These are phyloP conservation scores for Trichothecium sympodiale DNA, from an alignment of 2,329 filamentous ascomycete genomes.

Conservation along the genomic window DNA sequence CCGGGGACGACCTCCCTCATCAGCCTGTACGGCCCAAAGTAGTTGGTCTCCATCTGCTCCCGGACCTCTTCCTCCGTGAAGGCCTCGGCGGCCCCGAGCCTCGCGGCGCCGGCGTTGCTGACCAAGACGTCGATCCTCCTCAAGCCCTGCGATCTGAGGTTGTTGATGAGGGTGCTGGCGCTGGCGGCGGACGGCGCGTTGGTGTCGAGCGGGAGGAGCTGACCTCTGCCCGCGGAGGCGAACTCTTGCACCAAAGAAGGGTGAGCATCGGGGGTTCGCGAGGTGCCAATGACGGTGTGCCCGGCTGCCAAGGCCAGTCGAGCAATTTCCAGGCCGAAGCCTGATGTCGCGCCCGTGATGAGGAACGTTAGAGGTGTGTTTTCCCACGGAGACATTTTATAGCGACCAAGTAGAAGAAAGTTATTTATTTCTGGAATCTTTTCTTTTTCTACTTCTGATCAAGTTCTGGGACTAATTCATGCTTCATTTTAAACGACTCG, in stretches of 20 bases:
- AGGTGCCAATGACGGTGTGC: conserved; percentile 36
- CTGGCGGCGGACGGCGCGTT: too few species aligned
- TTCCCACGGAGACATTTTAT: too few species aligned
- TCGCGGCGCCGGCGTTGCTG: conserved; percentile 34
- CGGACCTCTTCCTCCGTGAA: conserved; percentile 28
- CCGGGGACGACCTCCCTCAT: conserved; percentile 26
- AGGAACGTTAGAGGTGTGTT: conserved; percentile 23
- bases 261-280: conserved; percentile 24
- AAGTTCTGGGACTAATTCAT: too few species aligned
- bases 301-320: conserved; percentile 26
- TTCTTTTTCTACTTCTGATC: too few species aligned
- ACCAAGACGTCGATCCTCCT: conserved; percentile 34
- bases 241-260: conserved; percentile 27
- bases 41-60: conserved; percentile 31
- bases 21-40: conserved; percentile 33
- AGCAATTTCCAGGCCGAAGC: conserved; percentile 32
- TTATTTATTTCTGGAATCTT: too few species aligned
- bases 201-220: conserved; percentile 30
- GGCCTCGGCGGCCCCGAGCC: conserved; percentile 27
- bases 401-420: too few species aligned
- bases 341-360: conserved; percentile 39
- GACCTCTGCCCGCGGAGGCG: conserved; percentile 21
- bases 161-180: conserved; percentile 12
- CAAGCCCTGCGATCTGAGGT: conserved; percentile 20
- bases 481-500: too few species aligned